Conservation (phyloP, 2,329 filamentous ascomycete species). For the Knoxdaviesia proteae region DNA sequence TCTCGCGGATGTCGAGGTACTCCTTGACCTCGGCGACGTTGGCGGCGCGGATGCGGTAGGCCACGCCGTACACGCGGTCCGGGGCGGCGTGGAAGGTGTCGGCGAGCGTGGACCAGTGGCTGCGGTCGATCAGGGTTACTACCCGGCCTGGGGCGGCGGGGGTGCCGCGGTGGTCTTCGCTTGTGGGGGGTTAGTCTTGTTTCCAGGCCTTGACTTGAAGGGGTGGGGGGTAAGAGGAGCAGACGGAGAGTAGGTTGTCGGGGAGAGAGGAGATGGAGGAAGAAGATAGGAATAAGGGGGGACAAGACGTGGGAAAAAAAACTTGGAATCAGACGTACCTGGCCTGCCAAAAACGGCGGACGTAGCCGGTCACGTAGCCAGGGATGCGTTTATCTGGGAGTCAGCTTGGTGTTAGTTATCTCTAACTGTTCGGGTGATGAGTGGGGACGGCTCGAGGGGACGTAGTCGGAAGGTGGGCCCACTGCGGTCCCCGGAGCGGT, state of each 20-base stretch:
- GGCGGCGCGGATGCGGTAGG: constrained; percentile 59
- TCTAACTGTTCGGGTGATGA: too few species aligned
- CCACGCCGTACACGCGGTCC: constrained; percentile 70
- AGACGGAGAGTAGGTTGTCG: too few species aligned
- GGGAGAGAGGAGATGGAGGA: not conserved
- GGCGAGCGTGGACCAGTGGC: constrained; percentile 63
- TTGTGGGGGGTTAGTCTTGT: constrained; percentile 15
- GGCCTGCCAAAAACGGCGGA: constrained; percentile 80
- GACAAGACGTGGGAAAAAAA: constrained; percentile 1
- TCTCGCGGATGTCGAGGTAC: constrained; percentile 90
- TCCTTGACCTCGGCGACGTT: constrained; percentile 63
- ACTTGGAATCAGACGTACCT: constrained; percentile 30
- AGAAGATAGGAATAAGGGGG: constrained; percentile 4
- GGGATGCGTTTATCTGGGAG: constrained; percentile 57
- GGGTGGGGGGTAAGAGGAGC: constrained; percentile 2
- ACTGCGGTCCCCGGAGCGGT: too few species aligned
- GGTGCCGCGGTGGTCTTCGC: constrained; percentile 87
- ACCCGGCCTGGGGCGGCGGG: constrained; percentile 74
- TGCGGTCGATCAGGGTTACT: constrained; percentile 71
- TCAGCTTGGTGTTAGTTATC: too few species aligned
- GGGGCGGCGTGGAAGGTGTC: constrained; percentile 41
- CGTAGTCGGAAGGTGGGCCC: too few species aligned
- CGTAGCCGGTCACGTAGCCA: constrained; percentile 83
- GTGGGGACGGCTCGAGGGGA: too few species aligned
- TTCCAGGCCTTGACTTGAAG: constrained; percentile 14